A percentile compares a stretch with the other conserved stretches of the same genome.
These are phyloP conservation scores for Ustilago hordei DNA, from an alignment of 1,284 basidiomycete species.

Conservation along the genomic window DNA sequence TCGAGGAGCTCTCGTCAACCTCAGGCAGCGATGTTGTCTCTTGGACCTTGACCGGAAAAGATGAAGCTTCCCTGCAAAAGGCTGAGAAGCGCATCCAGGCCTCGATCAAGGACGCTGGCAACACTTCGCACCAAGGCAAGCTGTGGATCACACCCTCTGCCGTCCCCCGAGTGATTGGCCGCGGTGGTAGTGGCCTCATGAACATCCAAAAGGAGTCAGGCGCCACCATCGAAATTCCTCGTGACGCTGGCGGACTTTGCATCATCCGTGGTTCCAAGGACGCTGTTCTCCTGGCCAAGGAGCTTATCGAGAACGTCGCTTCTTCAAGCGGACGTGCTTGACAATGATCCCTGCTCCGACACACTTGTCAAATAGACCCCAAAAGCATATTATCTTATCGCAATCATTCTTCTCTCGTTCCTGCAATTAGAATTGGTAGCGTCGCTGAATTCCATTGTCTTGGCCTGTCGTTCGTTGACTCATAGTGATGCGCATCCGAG, in stretches of 20 bases:
- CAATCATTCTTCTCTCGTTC: slow-evolving; percentile 3
- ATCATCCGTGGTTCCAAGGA: slow-evolving; percentile 60
- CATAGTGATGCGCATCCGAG: too few species aligned
- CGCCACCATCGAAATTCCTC: slow-evolving; percentile 60
- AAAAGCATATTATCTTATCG: slow-evolving; percentile 21
- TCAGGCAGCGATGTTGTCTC: slow-evolving; percentile 37
- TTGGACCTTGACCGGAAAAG: slow-evolving; percentile 61
- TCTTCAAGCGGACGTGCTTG: slow-evolving; percentile 26
- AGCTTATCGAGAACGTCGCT: slow-evolving; percentile 53
- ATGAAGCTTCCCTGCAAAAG: slow-evolving; percentile 51
- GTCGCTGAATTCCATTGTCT: background rate
- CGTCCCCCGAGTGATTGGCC: slow-evolving; percentile 59
- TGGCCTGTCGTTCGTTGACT: background rate
- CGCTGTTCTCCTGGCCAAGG: slow-evolving; percentile 56
- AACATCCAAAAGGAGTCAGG: slow-evolving; percentile 59
- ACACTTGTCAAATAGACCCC: background rate
- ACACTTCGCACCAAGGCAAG: slow-evolving; percentile 53
- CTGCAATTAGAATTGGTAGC: slow-evolving; percentile 1
- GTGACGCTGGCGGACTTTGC: slow-evolving; percentile 54
- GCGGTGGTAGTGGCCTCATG: slow-evolving; percentile 52
- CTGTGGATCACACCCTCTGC: slow-evolving; percentile 48
- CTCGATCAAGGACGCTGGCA: slow-evolving; percentile 39
- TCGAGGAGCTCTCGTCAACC: slow-evolving; percentile 41
- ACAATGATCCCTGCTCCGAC: background rate
- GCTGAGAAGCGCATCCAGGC: slow-evolving; percentile 43